Evolutionary conservation across 495 filamentous ascomycete species (phyloP), one percentile per base, ranked within the genome.

Genomic region (Aspergillus ellipticus): DNA sequence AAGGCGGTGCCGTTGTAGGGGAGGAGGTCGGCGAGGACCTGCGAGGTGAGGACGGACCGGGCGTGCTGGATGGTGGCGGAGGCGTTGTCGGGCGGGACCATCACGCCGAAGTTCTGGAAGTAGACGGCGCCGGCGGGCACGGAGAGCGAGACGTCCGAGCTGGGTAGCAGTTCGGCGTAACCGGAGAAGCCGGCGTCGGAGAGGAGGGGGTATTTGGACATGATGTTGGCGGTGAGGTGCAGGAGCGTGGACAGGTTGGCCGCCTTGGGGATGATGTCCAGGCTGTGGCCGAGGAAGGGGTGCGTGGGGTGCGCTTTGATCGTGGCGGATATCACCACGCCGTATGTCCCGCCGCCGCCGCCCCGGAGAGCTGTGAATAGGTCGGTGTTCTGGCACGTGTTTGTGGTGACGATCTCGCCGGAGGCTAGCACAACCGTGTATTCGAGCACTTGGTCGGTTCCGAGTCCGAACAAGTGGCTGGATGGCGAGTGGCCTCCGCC

Each of bases 281-380:
- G 51, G 0, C 58, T 55, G 22, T 66, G 64, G 1, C 54, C 61
- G 0, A 68, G 48, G 0, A 66, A 42, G 17, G 55, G 55, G 7
- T 58, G 55, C 2, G 55, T 54, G 4, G 75, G 69, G 58, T 74
- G 71, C 6, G 69, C 68, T 56, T 76, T 75, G 48, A 78, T 54
- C 5, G 72, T 76, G 26, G 72, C 63, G 21, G 66, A 71, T 24
- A 75, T 51, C 13, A 79, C 74, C 15, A 81, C 70, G 21, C 72
- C 79, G 52, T 76, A 82, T 37, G 69, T 80, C n/a, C 78, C 76
- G 6, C 66, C 67, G 6, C 80, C 80, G 9, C 69, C 69, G 46
- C 64, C 59, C 2, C 82, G 74, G 24, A 85, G 61, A 2, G 76
- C 76, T 9, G 72, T 84, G 68, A 83, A 87, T 17, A 86, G 78